Evolutionary conservation across 1,139 yeast species (phyloP).

Genomic region (Blastobotrys aristatus): DNA sequence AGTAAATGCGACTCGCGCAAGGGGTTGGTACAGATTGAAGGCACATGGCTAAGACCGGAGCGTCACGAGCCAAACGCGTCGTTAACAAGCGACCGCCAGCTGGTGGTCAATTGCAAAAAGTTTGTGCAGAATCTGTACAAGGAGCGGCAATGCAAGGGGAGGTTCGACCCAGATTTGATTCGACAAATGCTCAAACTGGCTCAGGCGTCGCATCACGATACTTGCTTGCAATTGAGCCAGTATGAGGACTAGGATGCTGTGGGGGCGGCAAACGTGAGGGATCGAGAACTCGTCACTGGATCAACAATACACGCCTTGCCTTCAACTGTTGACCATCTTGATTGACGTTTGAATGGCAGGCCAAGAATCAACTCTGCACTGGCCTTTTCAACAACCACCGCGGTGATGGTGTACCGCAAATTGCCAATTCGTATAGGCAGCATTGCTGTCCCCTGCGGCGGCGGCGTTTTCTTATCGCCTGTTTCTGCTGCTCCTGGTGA

Average conservation of each 20-base stretch:
- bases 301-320: not conserved
- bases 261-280: not conserved
- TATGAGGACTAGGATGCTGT: not conserved
- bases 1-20: not conserved
- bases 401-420: not conserved
- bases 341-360: conserved; percentile 7
- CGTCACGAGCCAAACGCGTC: not conserved
- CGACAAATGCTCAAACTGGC: not conserved
- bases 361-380: conserved; percentile 5
- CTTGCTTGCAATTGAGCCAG: not conserved
- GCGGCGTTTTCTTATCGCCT: too few species aligned
- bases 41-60: conserved; percentile 5
- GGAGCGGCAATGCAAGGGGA: not conserved
- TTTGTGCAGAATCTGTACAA: conserved; percentile 3
- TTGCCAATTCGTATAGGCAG: not conserved
- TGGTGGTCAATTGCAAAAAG: conserved; percentile 2
- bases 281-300: not conserved
- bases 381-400: not conserved
- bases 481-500: too few species aligned
- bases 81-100: not conserved
- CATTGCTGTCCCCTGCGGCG: not conserved
- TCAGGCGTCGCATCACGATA: not conserved
- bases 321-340: conserved; percentile 6
- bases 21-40: not conserved
- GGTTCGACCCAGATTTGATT: not conserved